Conservation (phyloP, 2,329 filamentous ascomycete species). For the Cadophora malorum region DNA sequence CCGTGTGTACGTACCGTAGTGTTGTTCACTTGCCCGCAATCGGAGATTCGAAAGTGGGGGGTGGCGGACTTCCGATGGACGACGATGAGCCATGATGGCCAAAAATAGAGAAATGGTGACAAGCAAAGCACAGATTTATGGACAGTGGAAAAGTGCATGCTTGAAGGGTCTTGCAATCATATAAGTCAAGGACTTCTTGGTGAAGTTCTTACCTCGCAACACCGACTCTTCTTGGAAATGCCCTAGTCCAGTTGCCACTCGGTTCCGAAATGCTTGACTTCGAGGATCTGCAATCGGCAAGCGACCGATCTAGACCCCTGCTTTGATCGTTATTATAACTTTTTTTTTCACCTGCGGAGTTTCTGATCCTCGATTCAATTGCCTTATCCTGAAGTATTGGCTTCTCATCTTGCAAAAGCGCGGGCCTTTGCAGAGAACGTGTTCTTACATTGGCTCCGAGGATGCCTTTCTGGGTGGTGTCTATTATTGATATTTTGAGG, state of each 20-base stretch:
- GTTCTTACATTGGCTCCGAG: not conserved
- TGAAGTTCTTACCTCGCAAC: not conserved
- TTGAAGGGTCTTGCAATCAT: no score
- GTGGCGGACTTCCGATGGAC: not conserved
- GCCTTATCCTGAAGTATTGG: no score
- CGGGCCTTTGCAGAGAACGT: not conserved
- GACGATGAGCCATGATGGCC: not conserved
- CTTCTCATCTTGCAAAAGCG: not conserved
- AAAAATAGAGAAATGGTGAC: not conserved
- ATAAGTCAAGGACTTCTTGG: not conserved
- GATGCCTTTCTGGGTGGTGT: not conserved
- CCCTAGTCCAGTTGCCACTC: not conserved
- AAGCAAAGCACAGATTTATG: not conserved
- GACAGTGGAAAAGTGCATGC: no score
- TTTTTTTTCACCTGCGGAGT: not conserved
- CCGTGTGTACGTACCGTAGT: not conserved
- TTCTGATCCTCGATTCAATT: not conserved
- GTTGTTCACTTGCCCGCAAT: not conserved
- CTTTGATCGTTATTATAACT: not conserved
- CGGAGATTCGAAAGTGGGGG: not conserved
- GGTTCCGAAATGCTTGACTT: not conserved
- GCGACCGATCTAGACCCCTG: not conserved
- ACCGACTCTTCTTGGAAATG: not conserved
- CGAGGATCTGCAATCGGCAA: not conserved
- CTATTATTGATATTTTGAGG: not conserved